Percentiles rank a stretch among this genome's conserved stretches.
These are phyloP conservation scores for Anthracocystis walkeri DNA, from an alignment of 1,284 basidiomycete species.

Conservation along the genomic window DNA sequence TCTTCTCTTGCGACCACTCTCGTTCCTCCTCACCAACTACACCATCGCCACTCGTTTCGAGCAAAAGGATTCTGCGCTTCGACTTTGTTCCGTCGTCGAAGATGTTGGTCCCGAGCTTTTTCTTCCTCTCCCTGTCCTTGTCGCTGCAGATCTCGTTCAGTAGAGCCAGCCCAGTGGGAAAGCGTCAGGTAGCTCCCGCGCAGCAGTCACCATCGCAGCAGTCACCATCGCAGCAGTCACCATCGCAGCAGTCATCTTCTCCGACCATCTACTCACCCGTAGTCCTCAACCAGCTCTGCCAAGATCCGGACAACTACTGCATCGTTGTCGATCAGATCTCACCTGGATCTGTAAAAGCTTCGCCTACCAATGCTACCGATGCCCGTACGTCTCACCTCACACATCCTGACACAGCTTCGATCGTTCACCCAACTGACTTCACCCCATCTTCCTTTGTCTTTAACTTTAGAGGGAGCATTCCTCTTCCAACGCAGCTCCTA, in stretches of 20 bases:
- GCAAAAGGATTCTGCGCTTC: too few species aligned
- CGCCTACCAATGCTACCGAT: conserved; percentile 26
- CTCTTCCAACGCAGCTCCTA: conserved; percentile 16
- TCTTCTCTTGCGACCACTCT: too few species aligned
- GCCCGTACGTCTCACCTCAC: conserved; percentile 27
- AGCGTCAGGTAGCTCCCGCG: not conserved
- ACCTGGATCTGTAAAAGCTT: conserved; percentile 12
- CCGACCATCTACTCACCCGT: conserved; percentile 15
- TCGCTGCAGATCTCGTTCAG: conserved; percentile 7
- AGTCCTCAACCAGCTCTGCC: conserved; percentile 13
- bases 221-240: not conserved
- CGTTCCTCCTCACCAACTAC: too few species aligned
- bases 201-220: not conserved
- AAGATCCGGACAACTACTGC: conserved; percentile 23
- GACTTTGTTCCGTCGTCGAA: not conserved
- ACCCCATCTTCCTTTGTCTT: not conserved
- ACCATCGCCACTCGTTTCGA: too few species aligned
- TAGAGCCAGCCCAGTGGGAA: not conserved
- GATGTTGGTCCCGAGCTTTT: conserved; percentile 5
- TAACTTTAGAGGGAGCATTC: conserved; percentile 28
- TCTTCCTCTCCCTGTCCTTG: not conserved
- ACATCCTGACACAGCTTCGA: too few species aligned
- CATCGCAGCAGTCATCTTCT: not conserved
- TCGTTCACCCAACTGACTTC: not conserved
- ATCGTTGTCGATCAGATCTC: conserved; percentile 39